A percentile compares a stretch with the other conserved stretches of the same genome.
Evolutionary conservation across 768 basidiomycete genomes (phyloP).

Genomic region (Collybia mongolica): DNA sequence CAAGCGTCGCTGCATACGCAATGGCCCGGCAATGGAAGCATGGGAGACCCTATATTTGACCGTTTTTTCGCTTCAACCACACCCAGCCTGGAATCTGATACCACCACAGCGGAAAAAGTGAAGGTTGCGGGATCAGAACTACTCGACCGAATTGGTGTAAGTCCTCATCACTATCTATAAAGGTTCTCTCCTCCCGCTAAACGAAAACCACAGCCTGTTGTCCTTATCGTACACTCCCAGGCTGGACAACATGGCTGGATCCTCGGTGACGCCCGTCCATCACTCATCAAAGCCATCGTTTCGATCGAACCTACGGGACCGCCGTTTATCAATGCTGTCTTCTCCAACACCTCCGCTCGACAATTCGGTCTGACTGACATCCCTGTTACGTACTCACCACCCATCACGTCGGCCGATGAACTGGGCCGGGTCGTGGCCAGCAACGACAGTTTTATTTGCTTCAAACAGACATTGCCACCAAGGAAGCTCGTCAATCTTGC

Average conservation of each 20-base stretch:
- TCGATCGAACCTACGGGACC: conserved; percentile 51
- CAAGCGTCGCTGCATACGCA: conserved; percentile 45
- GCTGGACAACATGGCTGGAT: conserved; percentile 49
- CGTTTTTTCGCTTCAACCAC: conserved; percentile 42
- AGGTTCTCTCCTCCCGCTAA: not conserved
- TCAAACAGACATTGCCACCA: conserved; percentile 41
- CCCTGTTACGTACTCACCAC: conserved; percentile 41
- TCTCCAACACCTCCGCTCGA: conserved; percentile 36
- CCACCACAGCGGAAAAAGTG: conserved; percentile 36
- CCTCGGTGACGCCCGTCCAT: conserved; percentile 44
- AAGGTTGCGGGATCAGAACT: conserved; percentile 39
- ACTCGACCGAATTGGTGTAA: conserved; percentile 47
- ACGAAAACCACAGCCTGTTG: conserved; percentile 31
- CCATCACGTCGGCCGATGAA: conserved; percentile 36
- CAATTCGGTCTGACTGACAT: conserved; percentile 48
- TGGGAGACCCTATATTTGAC: conserved; percentile 44
- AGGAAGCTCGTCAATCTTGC: conserved; percentile 40
- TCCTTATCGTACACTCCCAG: conserved; percentile 53
- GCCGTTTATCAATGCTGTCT: conserved; percentile 41
- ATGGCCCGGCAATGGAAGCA: conserved; percentile 52
- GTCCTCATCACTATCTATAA: conserved; percentile 20
- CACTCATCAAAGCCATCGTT: conserved; percentile 43
- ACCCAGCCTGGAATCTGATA: conserved; percentile 33
- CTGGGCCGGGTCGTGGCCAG: conserved; percentile 25
- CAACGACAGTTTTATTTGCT: conserved; percentile 33